These are phyloP conservation scores for Candida saitoana DNA, from an alignment of 805 yeast genomes.

Conservation along the genomic window DNA sequence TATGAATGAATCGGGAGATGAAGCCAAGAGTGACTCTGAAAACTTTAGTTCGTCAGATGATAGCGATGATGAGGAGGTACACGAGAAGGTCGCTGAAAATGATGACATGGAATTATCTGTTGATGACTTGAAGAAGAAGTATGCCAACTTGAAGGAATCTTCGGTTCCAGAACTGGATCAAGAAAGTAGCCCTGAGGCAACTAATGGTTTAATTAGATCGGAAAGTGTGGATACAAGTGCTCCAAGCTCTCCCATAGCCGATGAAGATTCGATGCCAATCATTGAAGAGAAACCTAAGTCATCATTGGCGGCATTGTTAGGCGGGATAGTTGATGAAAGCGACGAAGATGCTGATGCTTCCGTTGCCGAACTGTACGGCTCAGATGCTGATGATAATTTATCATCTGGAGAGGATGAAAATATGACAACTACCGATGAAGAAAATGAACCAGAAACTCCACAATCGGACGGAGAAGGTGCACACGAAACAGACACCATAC, in stretches of 20 bases:
- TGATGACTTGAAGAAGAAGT: slow-evolving; percentile 54
- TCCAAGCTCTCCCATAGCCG: slow-evolving; percentile 5
- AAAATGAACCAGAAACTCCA: slow-evolving; percentile 34
- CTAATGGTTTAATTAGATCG: slow-evolving; percentile 24
- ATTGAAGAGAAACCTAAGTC: slow-evolving; percentile 1
- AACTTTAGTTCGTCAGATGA: slow-evolving; percentile 14
- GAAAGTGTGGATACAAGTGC: slow-evolving; percentile 7
- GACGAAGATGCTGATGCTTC: slow-evolving; percentile 7
- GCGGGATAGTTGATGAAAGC: slow-evolving; percentile 2
- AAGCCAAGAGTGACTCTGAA: slow-evolving; percentile 12
- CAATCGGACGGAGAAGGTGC: slow-evolving; percentile 10
- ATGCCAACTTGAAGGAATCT: slow-evolving; percentile 39
- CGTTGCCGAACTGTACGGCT: slow-evolving; percentile 5
- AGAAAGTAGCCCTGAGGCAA: slow-evolving; percentile 27
- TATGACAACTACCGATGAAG: slow-evolving; percentile 17
- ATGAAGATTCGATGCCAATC: slow-evolving; percentile 4
- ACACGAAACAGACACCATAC: background rate
- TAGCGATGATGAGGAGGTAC: slow-evolving; percentile 17
- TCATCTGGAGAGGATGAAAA: slow-evolving; percentile 10
- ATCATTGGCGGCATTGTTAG: slow-evolving; percentile 1
- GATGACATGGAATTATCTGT: slow-evolving; percentile 51
- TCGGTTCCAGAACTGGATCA: slow-evolving; percentile 2
- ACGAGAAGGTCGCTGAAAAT: slow-evolving; percentile 14
- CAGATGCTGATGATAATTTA: slow-evolving; percentile 18
- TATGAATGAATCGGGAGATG: slow-evolving; percentile 10